These are phyloP conservation scores for Scheffersomyces lignosus DNA, from an alignment of 805 yeast species.

Conservation along the genomic window DNA sequence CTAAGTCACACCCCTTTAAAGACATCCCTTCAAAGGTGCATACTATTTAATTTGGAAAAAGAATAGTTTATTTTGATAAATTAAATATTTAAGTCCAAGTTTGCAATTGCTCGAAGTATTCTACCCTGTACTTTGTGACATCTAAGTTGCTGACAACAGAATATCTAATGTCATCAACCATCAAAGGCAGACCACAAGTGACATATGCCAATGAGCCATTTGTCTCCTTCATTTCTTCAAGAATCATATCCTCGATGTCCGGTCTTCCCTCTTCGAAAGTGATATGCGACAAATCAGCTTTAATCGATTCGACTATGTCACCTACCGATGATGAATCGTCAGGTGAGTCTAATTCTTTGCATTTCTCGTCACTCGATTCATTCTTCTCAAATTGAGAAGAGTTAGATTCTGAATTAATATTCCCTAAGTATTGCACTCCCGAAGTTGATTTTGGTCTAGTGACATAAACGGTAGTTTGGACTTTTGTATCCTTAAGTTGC, in stretches of 20 bases:
- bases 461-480: constrained; percentile 34
- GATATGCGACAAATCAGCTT: constrained; percentile 15
- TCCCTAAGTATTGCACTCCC: constrained; percentile 28
- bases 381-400: too few species aligned
- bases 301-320: constrained; percentile 5
- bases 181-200: constrained; percentile 61
- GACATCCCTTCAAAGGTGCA: too few species aligned
- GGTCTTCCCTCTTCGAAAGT: constrained; percentile 43
- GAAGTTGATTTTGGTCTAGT: constrained; percentile 46
- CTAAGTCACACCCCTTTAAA: too few species aligned
- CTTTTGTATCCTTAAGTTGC: constrained; percentile 16
- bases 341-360: constrained; percentile 31
- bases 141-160: constrained; percentile 44
- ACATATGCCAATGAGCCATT: constrained; percentile 51
- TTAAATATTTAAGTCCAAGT: constrained; percentile 51
- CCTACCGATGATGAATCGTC: constrained; percentile 41
- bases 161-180: constrained; percentile 58
- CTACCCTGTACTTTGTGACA: constrained; percentile 49
- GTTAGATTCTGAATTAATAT: background rate
- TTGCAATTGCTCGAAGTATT: constrained; percentile 73
- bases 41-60: too few species aligned
- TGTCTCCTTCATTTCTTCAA: constrained; percentile 34
- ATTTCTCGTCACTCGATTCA: too few species aligned
- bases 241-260: constrained; percentile 37
- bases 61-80: too few species aligned